Evolutionary conservation across 768 basidiomycete species (phyloP), one percentile per base, ranked within the genome.

Genomic region (Hebeloma cylindrosporum): DNA sequence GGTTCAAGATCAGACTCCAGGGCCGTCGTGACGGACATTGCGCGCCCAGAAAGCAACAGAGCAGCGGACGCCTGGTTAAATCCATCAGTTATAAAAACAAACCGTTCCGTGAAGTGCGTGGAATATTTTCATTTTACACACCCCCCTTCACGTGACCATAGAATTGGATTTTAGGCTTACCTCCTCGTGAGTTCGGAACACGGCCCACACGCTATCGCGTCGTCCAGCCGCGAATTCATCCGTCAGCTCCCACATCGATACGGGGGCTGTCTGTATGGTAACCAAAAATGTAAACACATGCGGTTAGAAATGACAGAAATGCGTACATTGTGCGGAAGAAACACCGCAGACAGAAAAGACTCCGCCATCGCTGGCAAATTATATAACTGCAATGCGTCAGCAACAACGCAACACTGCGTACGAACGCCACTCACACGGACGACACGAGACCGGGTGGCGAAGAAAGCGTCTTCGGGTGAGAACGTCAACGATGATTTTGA

Each of bases 1-100:
- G 82, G 81, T 55, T 83, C 77, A 28, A 85, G 70, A 55, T 85
- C 82, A 42, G 62, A 62, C 59, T 84, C 82, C 36, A 83, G 75
- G 25, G 82, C 84, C 32, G 82, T 70, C 10, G 74, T 63, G 28
- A 77, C 67, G 21, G 72, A 67, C 54, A 83, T 67, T 52, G 69
- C 61, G 39, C 72, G 64, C 29, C 66, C 64, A 28, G 77, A 71
- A 45, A 82, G 69, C 26, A 73, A 67, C 45, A 84, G 79, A 34
- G 77, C 76, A 45, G 70, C 65, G 40, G 68, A 66, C 25, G 83
- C 84, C 82, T 85, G 63, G 25, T 42, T 34, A 46, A 51, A 48
- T 30, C 20, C 33, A 45, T 48, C 51, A 52, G 58, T 45, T 43
- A 21, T 18, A 48, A 40, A 28, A 30, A 40, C 50, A 51, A 50